Base-by-base conservation (phyloP, 2,329 filamentous ascomycete genomes). In the Thielaviopsis punctulata region DNA sequence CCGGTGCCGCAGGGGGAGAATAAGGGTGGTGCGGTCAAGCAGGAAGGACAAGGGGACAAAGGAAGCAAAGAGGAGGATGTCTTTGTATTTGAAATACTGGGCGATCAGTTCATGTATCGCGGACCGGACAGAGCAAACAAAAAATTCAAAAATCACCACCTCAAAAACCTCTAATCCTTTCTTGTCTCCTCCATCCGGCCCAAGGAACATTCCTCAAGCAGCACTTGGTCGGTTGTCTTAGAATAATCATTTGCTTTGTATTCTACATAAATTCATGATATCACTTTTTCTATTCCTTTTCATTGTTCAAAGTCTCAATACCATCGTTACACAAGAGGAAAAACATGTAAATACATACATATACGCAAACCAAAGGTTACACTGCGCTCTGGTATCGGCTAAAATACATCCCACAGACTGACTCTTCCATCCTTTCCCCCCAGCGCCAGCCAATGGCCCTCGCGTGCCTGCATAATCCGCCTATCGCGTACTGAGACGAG, bases 391-490 rank as follows among this genome's bases (percentile, higher is more conserved):
- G 13, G 12, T 13, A 9, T 44, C 22, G n/a, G 45, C 52, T 46
- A 89, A 64, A 92, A 98, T 54, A 96, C 80, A 68, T 95, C 86
- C 92, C 92, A 98, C 59, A 98, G 69, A 62, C 87, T 94, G 57
- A 96, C 79, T 64, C 93, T 95, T 18, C 90, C 92, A 68, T 96
- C 92, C 64, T 96, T 98, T 52, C 86, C 84, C 1, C 92, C 92
- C 1, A 80, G 86, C 18, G 84, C 92, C 49, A 96, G 65, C 89
- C 90, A 96, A 65, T 96, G 90, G 22, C 82, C 83, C 49, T 70
- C 71, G 60, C 76, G 80, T 10, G 83, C 81, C 59, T 79, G 80
- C 33, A 69, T 69, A 21, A 79, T 69, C 52, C 86, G 72, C 57
- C 78, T 75, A 33, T 80, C 75, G 55, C 78, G 82, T 48, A 87